Evolutionary conservation across 208 protist species (phyloP), one percentile per base, ranked within the genome.

Genomic region (Herpetomonas tarakana): DNA sequence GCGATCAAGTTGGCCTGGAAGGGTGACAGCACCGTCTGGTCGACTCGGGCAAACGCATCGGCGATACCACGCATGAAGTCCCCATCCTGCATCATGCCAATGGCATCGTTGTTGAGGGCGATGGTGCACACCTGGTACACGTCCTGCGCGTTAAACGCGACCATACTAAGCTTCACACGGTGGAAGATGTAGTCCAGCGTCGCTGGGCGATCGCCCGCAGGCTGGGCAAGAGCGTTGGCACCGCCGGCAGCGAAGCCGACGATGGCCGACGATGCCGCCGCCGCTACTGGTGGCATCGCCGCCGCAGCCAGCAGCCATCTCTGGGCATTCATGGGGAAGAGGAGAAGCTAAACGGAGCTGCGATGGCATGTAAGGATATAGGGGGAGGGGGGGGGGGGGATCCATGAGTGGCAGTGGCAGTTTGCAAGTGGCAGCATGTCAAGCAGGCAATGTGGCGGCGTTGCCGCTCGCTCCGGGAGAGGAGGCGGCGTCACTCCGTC

Each of bases 1-100:
- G 71, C 64, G 28, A 93, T 76, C 25, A 93, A 63, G 53, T 71
- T 93, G 9, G 55, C 55, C 62, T 95, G 89, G 64, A 95, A 95
- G 0, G 89, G 89, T 1, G 77, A 88, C 27, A 95, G 68, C 22
- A 95, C 86, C 1, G 71, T 73, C 53, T 95, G 89, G 29, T 95
- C 80, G 19, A 70, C 62, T 3, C 74, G 74, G 19, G 67, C 46
- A 68, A 93, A 95, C 1, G 83, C 79, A 53, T 79, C 81, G n/a
- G 79, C 69, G 19, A 95, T 39, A 18, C 80, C 89, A 14, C 86
- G 85, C 89, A 95, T 95, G 29, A 95, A 77, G 18, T 95, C 89
- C 1, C 75, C 61, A 52, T 95, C 84, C 11, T 70, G 44, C 69
- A 85, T 70, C 51, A 95, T 68, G 11, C 75, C 75, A 7, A 95